These are phyloP conservation scores for Arthroderma uncinatum DNA, from an alignment of 2,329 filamentous ascomycete species.

Conservation along the genomic window DNA sequence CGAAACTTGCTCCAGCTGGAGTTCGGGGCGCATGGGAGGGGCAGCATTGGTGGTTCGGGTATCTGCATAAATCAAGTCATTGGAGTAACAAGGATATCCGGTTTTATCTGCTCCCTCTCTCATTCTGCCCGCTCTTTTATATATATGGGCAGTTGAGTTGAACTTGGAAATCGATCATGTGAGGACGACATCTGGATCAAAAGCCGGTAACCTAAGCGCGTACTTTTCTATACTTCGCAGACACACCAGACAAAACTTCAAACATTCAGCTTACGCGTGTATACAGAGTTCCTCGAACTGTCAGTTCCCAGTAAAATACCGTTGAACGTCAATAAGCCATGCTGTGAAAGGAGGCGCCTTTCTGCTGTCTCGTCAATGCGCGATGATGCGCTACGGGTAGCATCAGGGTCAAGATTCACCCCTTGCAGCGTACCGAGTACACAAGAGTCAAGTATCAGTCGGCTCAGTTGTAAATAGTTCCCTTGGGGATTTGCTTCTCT, in stretches of 20 bases:
- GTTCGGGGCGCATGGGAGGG: constrained; percentile 46
- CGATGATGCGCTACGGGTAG: neutral
- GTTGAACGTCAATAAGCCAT: neutral
- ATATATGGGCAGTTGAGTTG: neutral
- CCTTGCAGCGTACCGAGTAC: neutral
- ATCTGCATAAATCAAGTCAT: neutral
- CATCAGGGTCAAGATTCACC: neutral
- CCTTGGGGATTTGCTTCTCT: too few relatives aligned
- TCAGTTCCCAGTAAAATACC: neutral
- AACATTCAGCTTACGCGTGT: neutral
- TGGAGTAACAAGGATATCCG: neutral
- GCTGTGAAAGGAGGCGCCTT: neutral
- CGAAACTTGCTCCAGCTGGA: constrained; percentile 65
- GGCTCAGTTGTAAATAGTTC: too few relatives aligned
- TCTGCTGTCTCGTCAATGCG: neutral
- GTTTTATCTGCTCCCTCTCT: neutral
- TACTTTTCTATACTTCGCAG: neutral
- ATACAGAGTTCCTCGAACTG: neutral
- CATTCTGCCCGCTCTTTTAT: neutral
- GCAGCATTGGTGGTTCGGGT: constrained; percentile 29
- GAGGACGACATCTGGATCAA: neutral
- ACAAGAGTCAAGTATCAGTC: too few relatives aligned
- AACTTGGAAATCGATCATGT: constrained; percentile 1
- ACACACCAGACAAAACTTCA: neutral
- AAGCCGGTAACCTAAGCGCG: neutral